Evolutionary conservation across 805 yeast species (phyloP).

Genomic region (Ogataea minuta): DNA sequence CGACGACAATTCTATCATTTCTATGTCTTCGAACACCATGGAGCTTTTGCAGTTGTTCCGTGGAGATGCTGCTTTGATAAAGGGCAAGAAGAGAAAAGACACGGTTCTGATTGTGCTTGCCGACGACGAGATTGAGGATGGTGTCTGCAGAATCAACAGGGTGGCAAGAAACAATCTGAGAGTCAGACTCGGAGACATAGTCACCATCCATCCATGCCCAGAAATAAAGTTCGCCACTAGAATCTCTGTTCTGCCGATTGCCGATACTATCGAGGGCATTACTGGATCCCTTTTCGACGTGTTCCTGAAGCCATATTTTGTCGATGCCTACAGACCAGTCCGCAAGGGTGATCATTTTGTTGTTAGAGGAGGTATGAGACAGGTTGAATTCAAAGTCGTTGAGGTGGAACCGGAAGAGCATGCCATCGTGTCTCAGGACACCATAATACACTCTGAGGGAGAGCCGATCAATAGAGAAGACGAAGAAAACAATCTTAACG

Average conservation of each 20-base stretch:
- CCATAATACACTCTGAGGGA: slow-evolving; percentile 97
- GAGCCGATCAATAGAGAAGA: slow-evolving; percentile 98
- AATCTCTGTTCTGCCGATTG: slow-evolving; percentile 93
- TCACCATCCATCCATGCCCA: slow-evolving; percentile 92
- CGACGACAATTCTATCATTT: slow-evolving; percentile 95
- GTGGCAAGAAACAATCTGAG: slow-evolving; percentile 94
- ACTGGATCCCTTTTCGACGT: slow-evolving; percentile 97
- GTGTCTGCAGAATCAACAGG: slow-evolving; percentile 90
- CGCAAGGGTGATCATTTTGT: slow-evolving; percentile 96
- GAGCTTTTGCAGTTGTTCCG: slow-evolving; percentile 91
- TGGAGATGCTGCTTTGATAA: slow-evolving; percentile 95
- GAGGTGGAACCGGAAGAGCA: slow-evolving; percentile 97
- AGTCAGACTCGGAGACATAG: slow-evolving; percentile 89
- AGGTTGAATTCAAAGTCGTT: slow-evolving; percentile 96
- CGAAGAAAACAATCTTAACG: slow-evolving; percentile 93
- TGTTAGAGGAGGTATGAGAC: slow-evolving; percentile 99
- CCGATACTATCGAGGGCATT: slow-evolving; percentile 96
- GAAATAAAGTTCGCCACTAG: slow-evolving; percentile 96
- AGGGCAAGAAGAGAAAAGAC: slow-evolving; percentile 97
- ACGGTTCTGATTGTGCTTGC: slow-evolving; percentile 94
- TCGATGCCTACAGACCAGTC: slow-evolving; percentile 98
- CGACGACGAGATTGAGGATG: slow-evolving; percentile 96
- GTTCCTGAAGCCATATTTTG: slow-evolving; percentile 95
- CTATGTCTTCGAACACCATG: slow-evolving; percentile 94
- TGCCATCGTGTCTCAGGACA: slow-evolving; percentile 98